These are phyloP conservation scores for Cydonia oblonga DNA, from an alignment of 331 rosid genomes.

Conservation along the genomic window DNA sequence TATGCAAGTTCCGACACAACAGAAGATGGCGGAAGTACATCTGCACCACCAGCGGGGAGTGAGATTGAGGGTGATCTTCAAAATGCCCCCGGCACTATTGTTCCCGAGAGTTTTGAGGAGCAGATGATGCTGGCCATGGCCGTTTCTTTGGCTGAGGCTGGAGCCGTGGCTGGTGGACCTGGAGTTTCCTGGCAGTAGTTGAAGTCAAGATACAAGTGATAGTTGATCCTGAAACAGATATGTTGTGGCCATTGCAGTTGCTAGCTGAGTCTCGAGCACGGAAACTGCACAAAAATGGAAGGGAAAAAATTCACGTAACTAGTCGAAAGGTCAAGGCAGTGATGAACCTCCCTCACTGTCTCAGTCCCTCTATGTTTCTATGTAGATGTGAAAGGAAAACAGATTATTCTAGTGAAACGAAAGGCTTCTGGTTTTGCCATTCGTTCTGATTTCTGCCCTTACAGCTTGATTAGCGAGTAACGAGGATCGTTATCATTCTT, in stretches of 20 bases:
- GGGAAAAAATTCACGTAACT: constrained; percentile 11
- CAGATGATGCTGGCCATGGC: constrained; percentile 99
- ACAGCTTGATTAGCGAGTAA: background rate
- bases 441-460: constrained; percentile 8
- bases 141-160: constrained; percentile 86
- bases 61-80: constrained; percentile 46
- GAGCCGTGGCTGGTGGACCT: constrained; percentile 47
- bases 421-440: constrained; percentile 38
- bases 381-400: constrained; percentile 40
- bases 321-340: constrained; percentile 40
- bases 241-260: constrained; percentile 17
- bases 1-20: constrained; percentile 43
- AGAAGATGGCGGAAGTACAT: constrained; percentile 36
- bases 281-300: background rate
- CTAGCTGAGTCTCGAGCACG: constrained; percentile 23
- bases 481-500: background rate
- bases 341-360: constrained; percentile 24
- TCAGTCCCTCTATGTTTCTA: constrained; percentile 13
- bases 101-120: constrained; percentile 93
- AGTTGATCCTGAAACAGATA: constrained; percentile 12
- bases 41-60: constrained; percentile 28
- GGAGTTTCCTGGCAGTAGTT: constrained; percentile 71
- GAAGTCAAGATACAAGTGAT: constrained; percentile 9
- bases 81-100: constrained; percentile 36
- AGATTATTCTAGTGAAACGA: constrained; percentile 45